A percentile compares a stretch with the other conserved stretches of the same genome.
Conservation (phyloP, 306 rosid genomes). For the Cicer arietinum region DNA sequence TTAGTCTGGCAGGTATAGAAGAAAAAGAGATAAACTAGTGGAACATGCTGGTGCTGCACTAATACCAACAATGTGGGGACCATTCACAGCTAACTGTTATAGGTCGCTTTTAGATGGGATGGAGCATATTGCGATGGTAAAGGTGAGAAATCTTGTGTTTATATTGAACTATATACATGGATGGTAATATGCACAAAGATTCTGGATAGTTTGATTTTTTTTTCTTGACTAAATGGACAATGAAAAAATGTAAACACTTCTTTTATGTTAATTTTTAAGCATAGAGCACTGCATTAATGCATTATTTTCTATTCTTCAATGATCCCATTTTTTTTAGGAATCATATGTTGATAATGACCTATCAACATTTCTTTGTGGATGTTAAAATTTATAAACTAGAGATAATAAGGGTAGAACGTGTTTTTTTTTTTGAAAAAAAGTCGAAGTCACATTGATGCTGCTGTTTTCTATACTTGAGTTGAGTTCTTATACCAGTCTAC, state of each 20-base stretch:
- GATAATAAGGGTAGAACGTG: not conserved
- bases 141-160: slow-evolving; percentile 57
- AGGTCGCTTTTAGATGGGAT: slow-evolving; percentile 82
- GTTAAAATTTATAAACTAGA: not conserved
- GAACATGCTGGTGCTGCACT: slow-evolving; percentile 67
- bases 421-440: not conserved
- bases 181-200: not conserved
- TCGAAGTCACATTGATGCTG: not conserved
- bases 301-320: not conserved
- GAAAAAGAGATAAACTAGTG: slow-evolving; percentile 87
- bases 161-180: slow-evolving; percentile 17
- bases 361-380: not conserved
- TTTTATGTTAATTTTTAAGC: not conserved
- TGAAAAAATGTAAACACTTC: not conserved
- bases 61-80: slow-evolving; percentile 97
- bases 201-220: slow-evolving; percentile 21
- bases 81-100: slow-evolving; percentile 80
- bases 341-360: not conserved
- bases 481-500: not conserved
- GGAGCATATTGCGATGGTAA: slow-evolving; percentile 97
- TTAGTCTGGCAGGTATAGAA: slow-evolving; percentile 70
- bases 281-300: not conserved
- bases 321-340: not conserved
- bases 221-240: not conserved
- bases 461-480: not conserved